These are phyloP conservation scores for Blepharisma stoltei DNA, from an alignment of 73 alveolate genomes.

Conservation along the genomic window DNA sequence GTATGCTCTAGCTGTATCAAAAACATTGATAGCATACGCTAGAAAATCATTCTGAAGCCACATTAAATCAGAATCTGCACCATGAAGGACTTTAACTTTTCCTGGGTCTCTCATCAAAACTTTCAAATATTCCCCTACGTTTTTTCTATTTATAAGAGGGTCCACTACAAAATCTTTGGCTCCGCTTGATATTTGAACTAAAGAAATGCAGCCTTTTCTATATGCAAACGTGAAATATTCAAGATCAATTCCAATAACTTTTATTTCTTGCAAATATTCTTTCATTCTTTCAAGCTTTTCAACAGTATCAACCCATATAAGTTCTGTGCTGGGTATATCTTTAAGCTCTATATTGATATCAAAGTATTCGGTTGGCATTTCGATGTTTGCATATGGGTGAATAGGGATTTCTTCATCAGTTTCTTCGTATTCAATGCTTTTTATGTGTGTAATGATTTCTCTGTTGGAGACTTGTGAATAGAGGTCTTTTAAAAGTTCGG, in stretches of 20 bases:
- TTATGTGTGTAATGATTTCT: neutral
- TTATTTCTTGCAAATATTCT: neutral
- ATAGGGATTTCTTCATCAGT: neutral
- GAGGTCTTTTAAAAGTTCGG: neutral
- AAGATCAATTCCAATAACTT: constrained; percentile 17
- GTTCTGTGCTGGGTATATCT: neutral
- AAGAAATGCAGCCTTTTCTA: neutral
- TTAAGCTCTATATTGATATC: neutral
- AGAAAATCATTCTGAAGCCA: constrained; percentile 18
- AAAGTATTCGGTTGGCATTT: neutral
- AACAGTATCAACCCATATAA: neutral
- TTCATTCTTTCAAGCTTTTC: neutral
- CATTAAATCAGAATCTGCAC: neutral
- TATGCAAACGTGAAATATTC: neutral
- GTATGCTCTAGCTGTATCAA: constrained; percentile 29
- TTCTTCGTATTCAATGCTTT: neutral
- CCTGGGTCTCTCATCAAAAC: neutral
- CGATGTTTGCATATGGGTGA: neutral
- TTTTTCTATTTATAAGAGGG: constrained; percentile 33
- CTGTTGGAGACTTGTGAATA: neutral
- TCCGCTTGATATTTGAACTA: constrained; percentile 9
- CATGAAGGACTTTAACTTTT: constrained; percentile 21
- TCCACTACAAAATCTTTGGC: constrained; percentile 6
- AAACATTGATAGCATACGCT: neutral
- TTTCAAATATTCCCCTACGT: neutral